Evolutionary conservation across 1,139 yeast species (phyloP).

Genomic region (Pichia sp.): DNA sequence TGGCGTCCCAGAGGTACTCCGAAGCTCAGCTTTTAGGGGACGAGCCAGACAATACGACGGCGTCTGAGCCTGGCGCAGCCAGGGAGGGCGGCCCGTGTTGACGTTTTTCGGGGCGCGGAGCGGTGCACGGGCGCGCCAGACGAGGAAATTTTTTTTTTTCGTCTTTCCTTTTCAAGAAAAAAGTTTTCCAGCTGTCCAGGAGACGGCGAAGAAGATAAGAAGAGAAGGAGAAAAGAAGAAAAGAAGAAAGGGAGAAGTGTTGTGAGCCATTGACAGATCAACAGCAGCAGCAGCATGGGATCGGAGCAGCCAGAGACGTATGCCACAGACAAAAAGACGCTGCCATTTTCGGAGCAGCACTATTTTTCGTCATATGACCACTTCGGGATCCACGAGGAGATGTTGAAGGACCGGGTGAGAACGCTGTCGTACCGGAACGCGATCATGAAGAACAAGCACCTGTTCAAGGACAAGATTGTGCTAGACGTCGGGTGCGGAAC

Average conservation of each 20-base stretch:
- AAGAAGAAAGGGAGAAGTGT: background rate
- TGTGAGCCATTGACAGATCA: background rate
- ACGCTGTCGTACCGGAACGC: slow-evolving; percentile 91
- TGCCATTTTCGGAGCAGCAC: slow-evolving; percentile 76
- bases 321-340: slow-evolving; percentile 50
- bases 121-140: slow-evolving; percentile 1
- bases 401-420: slow-evolving; percentile 94
- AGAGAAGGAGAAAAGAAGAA: background rate
- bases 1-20: background rate
- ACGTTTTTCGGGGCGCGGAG: background rate
- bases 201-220: background rate
- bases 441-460: slow-evolving; percentile 81
- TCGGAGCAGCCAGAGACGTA: slow-evolving; percentile 19
- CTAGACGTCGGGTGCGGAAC: slow-evolving; percentile 99
- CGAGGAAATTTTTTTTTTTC: background rate
- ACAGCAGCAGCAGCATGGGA: slow-evolving; percentile 1
- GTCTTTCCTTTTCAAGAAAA: slow-evolving; percentile 1
- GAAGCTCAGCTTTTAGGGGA: background rate
- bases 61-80: background rate
- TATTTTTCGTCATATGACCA: slow-evolving; percentile 95
- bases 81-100: background rate
- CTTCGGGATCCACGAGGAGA: slow-evolving; percentile 97
- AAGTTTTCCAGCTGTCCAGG: background rate
- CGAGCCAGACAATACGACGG: background rate
- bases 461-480: slow-evolving; percentile 92